Base-by-base conservation (phyloP, 2,329 filamentous ascomycete species). In the Penicillium glabrum region DNA sequence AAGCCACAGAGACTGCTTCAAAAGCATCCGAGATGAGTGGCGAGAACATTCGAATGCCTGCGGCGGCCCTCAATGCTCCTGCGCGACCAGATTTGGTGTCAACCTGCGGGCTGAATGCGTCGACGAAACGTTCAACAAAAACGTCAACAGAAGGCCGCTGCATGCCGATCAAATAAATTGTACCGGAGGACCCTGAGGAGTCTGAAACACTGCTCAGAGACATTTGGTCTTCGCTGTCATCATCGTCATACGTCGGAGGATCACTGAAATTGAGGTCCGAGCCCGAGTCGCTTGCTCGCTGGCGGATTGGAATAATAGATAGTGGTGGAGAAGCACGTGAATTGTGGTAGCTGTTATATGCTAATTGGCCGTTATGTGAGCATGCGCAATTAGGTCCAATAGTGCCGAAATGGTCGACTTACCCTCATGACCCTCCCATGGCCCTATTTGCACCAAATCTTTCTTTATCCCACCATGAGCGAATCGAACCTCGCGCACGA, bases 1-100 rank as follows among this genome's bases (percentile, higher is more conserved):
- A 75, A 0, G 71, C 70, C n/a, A 73, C 61, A 3, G 73, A 73
- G 1, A 75, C 74, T 9, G 72, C 69, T 45, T 74, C 68, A 49
- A 73, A 75, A 0, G 73, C 73, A 51, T 73, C 72, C 2, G 62
- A 63, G 10, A 76, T 68, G 13, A 75, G 63, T 3, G 74, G 72
- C 0, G 73, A 75, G 37, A 75, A 75, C 72, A 75, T 75, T 48
- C 74, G 71, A 46, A 75, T 75, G 14, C 64, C 69, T 0, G 73
- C 74, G 5, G 72, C 74, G 13, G 69, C 68, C 33, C 74, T 69
- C 19, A 75, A 50, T 16, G 73, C 73, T 21, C 72, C 72, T 4
- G 74, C 72, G 21, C 66, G 68, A 5, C 73, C 73, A 5, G 69
- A 64, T 29, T 70, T 73, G 1, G 61, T 50, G 44, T 73, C 69